Evolutionary conservation across 2,329 filamentous ascomycete genomes (phyloP).

Genomic region (Colletotrichum melonis): DNA sequence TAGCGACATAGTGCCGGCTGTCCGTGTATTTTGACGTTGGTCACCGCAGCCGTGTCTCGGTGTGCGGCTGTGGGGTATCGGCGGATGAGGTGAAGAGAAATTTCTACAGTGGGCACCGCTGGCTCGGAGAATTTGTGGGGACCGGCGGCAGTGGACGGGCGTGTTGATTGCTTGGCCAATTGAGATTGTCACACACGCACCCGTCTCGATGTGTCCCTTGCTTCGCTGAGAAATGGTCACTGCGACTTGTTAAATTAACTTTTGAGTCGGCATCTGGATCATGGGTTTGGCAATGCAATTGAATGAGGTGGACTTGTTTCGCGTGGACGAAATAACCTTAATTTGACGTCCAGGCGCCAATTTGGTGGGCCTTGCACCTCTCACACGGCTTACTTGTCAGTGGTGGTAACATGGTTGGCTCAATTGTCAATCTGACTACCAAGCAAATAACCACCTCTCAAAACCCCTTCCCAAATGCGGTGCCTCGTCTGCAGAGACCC

Average conservation of each 20-base stretch:
- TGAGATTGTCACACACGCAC: not conserved
- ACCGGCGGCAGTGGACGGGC: not conserved
- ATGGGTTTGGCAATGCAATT: not conserved
- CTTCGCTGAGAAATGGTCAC: not conserved
- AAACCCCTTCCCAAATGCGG: slow-evolving; percentile 29
- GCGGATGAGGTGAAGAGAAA: slow-evolving; percentile 21
- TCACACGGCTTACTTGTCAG: no score
- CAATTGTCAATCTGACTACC: not conserved
- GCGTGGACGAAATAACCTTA: slow-evolving; percentile 11
- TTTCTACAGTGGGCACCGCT: slow-evolving; percentile 14
- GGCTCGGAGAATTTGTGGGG: slow-evolving; percentile 28
- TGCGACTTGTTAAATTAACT: not conserved
- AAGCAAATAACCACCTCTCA: not conserved
- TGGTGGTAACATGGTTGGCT: not conserved
- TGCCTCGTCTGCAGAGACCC: not conserved
- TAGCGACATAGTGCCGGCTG: slow-evolving; percentile 79
- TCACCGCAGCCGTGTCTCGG: slow-evolving; percentile 7
- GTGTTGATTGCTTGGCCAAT: not conserved
- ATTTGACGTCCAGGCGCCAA: slow-evolving; percentile 6
- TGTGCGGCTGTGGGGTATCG: slow-evolving; percentile 14
- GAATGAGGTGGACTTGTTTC: slow-evolving; percentile 1
- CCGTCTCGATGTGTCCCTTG: not conserved
- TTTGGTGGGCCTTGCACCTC: not conserved
- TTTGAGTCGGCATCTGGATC: not conserved
- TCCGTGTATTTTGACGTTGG: not conserved